phyloP scores from a whole-genome alignment of 73 alveolate genomes.

The Urostyla sp. region DNA sequence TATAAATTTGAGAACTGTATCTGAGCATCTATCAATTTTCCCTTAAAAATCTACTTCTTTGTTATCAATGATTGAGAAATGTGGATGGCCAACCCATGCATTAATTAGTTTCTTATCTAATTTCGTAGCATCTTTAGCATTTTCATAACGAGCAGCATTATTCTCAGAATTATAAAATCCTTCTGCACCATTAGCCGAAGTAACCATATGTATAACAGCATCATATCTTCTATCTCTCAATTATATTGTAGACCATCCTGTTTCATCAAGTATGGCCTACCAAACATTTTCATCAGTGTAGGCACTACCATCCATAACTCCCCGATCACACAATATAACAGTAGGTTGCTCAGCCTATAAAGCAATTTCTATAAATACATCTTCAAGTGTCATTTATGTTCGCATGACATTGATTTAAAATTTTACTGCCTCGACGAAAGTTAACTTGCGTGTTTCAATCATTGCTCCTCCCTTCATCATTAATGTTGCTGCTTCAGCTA shows the following conservation, averaged over 20 bases:
- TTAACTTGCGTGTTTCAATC: conserved; percentile 68
- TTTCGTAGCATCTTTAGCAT: conserved; percentile 71
- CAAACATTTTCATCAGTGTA: conserved; percentile 72
- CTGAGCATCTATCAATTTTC: conserved; percentile 65
- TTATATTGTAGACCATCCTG: conserved; percentile 75
- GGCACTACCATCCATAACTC: conserved; percentile 91
- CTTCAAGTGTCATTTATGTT: conserved; percentile 85
- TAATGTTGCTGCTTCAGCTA: conserved; percentile 89
- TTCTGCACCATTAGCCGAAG: conserved; percentile 87
- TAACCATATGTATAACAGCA: conserved; percentile 78
- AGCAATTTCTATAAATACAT: conserved; percentile 76
- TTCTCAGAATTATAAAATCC: conserved; percentile 73
- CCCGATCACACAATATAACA: conserved; percentile 81
- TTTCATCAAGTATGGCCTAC: conserved; percentile 81
- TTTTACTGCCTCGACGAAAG: conserved; percentile 75
- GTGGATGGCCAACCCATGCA: conserved; percentile 90
- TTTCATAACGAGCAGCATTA: conserved; percentile 77
- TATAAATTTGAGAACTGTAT: conserved; percentile 64
- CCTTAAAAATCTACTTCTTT: conserved; percentile 68
- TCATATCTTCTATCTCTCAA: conserved; percentile 85
- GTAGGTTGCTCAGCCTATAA: conserved; percentile 62
- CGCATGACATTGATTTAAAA: conserved; percentile 75
- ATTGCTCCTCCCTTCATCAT: conserved; percentile 86
- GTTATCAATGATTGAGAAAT: conserved; percentile 78
- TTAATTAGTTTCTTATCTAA: conserved; percentile 67